phyloP scores from a whole-genome alignment of 2,329 filamentous ascomycete genomes.

The Biscogniauxia marginata region DNA sequence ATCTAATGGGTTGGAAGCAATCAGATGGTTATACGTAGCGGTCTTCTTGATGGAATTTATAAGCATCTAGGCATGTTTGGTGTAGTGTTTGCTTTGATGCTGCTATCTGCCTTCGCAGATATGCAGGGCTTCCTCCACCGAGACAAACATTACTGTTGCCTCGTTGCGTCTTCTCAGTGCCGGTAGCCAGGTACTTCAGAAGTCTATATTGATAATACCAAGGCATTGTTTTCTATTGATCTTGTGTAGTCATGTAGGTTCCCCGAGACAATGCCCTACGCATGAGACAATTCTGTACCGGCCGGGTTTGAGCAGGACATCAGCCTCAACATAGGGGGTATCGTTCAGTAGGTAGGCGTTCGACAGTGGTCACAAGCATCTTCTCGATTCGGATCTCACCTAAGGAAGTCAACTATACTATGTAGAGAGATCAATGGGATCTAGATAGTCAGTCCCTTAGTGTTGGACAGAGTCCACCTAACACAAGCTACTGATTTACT shows the following conservation, averaged over 20 bases:
- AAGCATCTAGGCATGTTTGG: conserved; percentile 72
- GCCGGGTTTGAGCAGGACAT: conserved; percentile 40
- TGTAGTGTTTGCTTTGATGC: conserved; percentile 66
- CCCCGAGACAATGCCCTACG: conserved; percentile 36
- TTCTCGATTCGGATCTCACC: conserved; percentile 43
- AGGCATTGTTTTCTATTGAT: conserved; percentile 55
- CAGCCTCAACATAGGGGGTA: conserved; percentile 40
- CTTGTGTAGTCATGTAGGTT: conserved; percentile 42
- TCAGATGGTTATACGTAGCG: no score
- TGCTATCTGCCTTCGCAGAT: conserved; percentile 45
- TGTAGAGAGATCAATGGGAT: no score
- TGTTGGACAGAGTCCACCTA: no score
- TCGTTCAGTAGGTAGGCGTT: conserved; percentile 41
- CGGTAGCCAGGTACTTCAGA: conserved; percentile 61
- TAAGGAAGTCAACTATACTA: conserved; percentile 25
- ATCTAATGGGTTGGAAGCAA: no score
- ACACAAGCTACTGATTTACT: no score
- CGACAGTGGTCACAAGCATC: conserved; percentile 41
- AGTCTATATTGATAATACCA: conserved; percentile 61
- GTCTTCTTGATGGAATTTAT: no score
- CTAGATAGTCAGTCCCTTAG: no score
- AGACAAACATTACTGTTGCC: conserved; percentile 62
- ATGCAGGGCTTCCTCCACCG: conserved; percentile 66
- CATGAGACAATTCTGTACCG: conserved; percentile 35
- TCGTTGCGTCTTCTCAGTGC: conserved; percentile 65